Conservation (phyloP, 2,329 filamentous ascomycete species). For the Colletotrichum costaricense region DNA sequence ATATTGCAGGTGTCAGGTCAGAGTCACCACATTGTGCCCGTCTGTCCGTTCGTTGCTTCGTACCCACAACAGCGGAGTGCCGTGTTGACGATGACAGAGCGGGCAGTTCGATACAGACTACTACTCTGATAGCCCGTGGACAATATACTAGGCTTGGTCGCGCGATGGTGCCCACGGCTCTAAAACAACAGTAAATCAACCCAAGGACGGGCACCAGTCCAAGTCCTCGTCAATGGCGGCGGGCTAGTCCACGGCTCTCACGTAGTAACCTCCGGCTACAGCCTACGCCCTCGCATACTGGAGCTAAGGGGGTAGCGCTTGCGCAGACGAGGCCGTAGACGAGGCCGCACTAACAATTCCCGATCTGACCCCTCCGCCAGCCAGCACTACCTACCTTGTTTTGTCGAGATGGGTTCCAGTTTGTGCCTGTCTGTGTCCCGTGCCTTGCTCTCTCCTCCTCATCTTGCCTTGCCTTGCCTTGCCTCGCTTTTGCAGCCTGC, state of each 20-base stretch:
- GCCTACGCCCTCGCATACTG: neutral
- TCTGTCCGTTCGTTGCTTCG: neutral
- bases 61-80: neutral
- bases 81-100: neutral
- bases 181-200: slow-evolving; percentile 12
- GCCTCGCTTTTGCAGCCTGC: neutral
- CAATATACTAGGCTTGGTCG: neutral
- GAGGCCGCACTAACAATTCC: slow-evolving; percentile 14
- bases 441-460: neutral
- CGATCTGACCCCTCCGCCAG: slow-evolving; percentile 10
- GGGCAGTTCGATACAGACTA: neutral
- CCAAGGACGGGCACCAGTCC: slow-evolving; percentile 20
- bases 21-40: neutral
- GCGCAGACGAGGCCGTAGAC: neutral
- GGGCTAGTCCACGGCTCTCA: slow-evolving; percentile 8
- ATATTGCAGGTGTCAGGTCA: slow-evolving; percentile 3
- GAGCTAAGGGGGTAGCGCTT: neutral
- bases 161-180: slow-evolving; percentile 4
- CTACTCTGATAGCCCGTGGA: neutral
- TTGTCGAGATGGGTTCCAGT: neutral
- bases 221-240: slow-evolving; percentile 25
- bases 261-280: neutral
- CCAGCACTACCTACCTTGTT: neutral
- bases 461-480: neutral
- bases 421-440: neutral